These are phyloP conservation scores for Coemansia javaensis DNA, from an alignment of 192 early-diverging fungal species.

Conservation along the genomic window DNA sequence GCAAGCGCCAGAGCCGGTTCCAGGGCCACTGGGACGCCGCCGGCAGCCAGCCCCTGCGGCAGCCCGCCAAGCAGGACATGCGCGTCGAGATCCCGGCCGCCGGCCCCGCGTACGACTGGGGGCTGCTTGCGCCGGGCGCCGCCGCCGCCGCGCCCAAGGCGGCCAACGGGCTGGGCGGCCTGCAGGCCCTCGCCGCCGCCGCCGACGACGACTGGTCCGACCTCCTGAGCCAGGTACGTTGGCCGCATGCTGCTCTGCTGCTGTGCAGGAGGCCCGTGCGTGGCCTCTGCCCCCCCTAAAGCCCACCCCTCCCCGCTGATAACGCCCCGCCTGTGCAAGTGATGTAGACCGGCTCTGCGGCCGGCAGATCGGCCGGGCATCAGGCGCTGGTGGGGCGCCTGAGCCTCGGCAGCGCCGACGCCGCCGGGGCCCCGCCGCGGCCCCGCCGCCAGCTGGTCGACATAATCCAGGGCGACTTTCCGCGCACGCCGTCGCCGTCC, in stretches of 20 bases:
- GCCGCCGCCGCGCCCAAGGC: conserved; percentile 10
- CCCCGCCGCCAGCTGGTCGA: conserved; percentile 43
- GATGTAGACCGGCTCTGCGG: conserved; percentile 24
- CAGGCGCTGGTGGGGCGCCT: conserved; percentile 24
- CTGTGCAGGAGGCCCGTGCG: too few relatives aligned
- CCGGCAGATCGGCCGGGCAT: conserved; percentile 23
- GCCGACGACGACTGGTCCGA: conserved; percentile 45
- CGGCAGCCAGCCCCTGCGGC: conserved; percentile 8
- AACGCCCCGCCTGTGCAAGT: neutral
- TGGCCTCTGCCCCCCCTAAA: neutral
- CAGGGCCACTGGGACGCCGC: conserved; percentile 48
- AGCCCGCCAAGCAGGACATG: conserved; percentile 15
- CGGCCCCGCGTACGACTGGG: conserved; percentile 32
- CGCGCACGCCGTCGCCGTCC: conserved; percentile 47
- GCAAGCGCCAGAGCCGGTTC: conserved; percentile 46
- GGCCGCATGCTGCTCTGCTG: neutral
- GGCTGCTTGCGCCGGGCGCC: conserved; percentile 15
- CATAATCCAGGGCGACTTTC: conserved; percentile 48
- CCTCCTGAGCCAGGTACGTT: conserved; percentile 42
- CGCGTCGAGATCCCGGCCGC: conserved; percentile 12
- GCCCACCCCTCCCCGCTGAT: neutral
- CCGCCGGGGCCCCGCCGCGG: conserved; percentile 9
- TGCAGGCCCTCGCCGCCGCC: conserved; percentile 26
- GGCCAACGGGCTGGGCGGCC: conserved; percentile 13
- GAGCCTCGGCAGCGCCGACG: conserved; percentile 8